Percentiles rank a stretch among this genome's conserved stretches.
phyloP scores from a whole-genome alignment of 768 basidiomycete species.

The Xanthoconium purpureum region DNA sequence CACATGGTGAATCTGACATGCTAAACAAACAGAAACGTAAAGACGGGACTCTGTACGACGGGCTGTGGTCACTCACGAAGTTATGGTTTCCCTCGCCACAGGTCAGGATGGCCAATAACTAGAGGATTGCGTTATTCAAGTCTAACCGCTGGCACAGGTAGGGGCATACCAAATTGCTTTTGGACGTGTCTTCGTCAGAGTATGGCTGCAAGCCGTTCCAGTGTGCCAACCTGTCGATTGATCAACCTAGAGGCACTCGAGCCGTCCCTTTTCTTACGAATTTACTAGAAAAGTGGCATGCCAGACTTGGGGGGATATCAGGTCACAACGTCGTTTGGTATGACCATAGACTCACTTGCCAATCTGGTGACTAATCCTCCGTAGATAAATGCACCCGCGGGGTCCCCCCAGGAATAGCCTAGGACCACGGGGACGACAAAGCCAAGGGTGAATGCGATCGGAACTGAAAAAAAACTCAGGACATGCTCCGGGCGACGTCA shows the following conservation, averaged over 20 bases:
- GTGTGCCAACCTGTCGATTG: conserved; percentile 4
- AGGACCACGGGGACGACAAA: background rate
- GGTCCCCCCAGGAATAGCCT: conserved; percentile 9
- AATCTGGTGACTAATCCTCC: conserved; percentile 8
- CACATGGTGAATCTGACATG: conserved; percentile 2
- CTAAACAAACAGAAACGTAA: background rate
- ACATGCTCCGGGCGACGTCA: background rate
- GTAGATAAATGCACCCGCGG: conserved; percentile 8
- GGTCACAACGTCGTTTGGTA: background rate
- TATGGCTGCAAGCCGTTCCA: conserved; percentile 12
- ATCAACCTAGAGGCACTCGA: background rate
- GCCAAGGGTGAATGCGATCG: conserved; percentile 7
- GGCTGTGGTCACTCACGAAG: background rate
- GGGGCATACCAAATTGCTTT: conserved; percentile 5
- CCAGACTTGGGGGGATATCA: conserved; percentile 6
- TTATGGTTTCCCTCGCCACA: conserved; percentile 14
- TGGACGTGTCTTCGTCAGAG: conserved; percentile 13
- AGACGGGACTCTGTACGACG: too few species aligned
- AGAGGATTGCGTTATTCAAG: background rate
- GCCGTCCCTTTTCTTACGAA: background rate
- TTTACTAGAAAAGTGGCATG: conserved; percentile 9
- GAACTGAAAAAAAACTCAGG: conserved; percentile 2
- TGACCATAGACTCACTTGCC: conserved; percentile 4
- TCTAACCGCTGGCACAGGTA: background rate
- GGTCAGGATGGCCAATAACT: conserved; percentile 13